Conservation (phyloP, 306 rosid genomes). For the Pterocarpus macrocarpus region DNA sequence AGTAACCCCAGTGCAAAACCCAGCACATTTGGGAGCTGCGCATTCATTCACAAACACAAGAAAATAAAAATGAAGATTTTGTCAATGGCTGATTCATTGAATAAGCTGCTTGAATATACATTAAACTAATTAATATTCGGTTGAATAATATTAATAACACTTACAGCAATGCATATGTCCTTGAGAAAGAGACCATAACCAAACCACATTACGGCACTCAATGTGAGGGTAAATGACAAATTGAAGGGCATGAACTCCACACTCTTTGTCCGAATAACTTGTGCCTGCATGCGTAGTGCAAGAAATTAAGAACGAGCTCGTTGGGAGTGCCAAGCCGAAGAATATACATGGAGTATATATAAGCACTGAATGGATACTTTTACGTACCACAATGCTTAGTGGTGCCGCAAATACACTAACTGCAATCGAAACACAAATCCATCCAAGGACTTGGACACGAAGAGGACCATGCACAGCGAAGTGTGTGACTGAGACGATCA, state of each 20-base stretch:
- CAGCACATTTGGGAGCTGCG: constrained; percentile 77
- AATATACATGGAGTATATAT: no score
- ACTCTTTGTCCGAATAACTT: constrained; percentile 78
- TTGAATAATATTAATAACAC: constrained; percentile 10
- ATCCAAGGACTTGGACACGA: constrained; percentile 72
- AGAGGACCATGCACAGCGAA: constrained; percentile 48
- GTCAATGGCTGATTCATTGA: not conserved
- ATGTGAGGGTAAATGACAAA: constrained; percentile 77
- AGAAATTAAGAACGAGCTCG: not conserved
- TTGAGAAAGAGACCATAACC: constrained; percentile 74
- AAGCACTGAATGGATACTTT: no score
- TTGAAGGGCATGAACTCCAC: constrained; percentile 86
- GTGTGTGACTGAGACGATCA: constrained; percentile 59
- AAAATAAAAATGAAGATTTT: not conserved
- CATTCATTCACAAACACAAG: not conserved
- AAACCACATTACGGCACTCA: constrained; percentile 91
- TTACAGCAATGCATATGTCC: constrained; percentile 85
- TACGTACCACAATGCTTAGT: constrained; percentile 76
- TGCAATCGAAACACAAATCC: constrained; percentile 77
- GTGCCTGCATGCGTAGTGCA: constrained; percentile 54
- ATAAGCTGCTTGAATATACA: not conserved
- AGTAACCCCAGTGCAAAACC: constrained; percentile 76
- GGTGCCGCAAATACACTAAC: constrained; percentile 87
- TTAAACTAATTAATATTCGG: no score
- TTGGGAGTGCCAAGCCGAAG: no score